phyloP scores from a whole-genome alignment of 257 asterid species.

The Hygrophila difformis region DNA sequence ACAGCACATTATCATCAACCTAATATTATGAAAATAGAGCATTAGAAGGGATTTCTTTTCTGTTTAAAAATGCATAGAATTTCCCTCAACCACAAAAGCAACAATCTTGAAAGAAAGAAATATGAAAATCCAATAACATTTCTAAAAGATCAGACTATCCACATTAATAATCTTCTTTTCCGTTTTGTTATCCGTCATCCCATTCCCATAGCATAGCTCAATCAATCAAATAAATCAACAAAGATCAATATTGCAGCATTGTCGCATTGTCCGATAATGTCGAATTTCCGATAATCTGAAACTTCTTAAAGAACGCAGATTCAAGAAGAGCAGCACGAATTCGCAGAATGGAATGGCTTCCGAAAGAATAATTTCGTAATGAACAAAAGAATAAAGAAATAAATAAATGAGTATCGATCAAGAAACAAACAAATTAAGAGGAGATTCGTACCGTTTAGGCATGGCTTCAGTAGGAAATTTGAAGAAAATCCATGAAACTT shows the following conservation, averaged over 20 bases:
- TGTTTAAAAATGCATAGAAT: not conserved
- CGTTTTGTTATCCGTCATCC: too few relatives aligned
- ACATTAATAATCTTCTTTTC: too few relatives aligned
- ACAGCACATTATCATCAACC: not conserved
- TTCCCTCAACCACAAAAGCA: not conserved
- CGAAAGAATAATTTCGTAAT: too few relatives aligned
- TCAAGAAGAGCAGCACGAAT: not conserved
- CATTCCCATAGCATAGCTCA: too few relatives aligned
- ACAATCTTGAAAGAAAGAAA: too few relatives aligned
- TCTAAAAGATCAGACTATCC: too few relatives aligned
- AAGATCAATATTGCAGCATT: not conserved
- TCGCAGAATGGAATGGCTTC: too few relatives aligned
- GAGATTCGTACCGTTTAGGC: conserved; percentile 36
- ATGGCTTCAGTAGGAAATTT: conserved; percentile 25
- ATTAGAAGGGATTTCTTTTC: not conserved
- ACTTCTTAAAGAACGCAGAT: not conserved
- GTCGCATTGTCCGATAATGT: not conserved
- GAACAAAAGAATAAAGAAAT: not conserved
- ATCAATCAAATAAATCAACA: not conserved
- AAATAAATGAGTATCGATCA: not conserved
- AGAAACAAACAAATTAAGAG: too few relatives aligned
- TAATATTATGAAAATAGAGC: not conserved
- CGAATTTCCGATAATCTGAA: not conserved
- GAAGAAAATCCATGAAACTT: conserved; percentile 15
- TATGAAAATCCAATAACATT: too few relatives aligned